Conservation (phyloP, 345 rosid genomes). For the Aquilaria malaccensis region DNA sequence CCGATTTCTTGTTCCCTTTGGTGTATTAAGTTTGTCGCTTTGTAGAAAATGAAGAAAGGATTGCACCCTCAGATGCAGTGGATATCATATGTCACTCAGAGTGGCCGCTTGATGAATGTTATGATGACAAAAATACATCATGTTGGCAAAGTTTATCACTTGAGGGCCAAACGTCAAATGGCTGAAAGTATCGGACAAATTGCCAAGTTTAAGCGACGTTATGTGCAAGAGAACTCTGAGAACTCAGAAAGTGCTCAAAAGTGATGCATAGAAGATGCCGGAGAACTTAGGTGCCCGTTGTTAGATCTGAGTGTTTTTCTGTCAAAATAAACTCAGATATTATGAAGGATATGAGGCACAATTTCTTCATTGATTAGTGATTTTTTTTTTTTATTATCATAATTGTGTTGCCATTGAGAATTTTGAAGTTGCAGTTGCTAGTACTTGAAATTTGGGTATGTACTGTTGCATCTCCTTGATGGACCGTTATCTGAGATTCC, state of each 20-base stretch:
- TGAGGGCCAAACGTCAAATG: conserved; percentile 83
- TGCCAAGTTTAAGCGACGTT: conserved; percentile 79
- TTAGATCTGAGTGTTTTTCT: neutral
- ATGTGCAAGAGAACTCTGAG: conserved; percentile 47
- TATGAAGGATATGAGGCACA: neutral
- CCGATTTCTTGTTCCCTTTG: neutral
- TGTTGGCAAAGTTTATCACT: conserved; percentile 79
- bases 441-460: too few relatives aligned
- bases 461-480: too few relatives aligned
- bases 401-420: too few relatives aligned
- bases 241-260: conserved; percentile 22
- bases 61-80: conserved; percentile 94
- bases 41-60: conserved; percentile 76
- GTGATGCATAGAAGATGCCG: conserved; percentile 3
- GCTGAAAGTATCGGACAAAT: conserved; percentile 81
- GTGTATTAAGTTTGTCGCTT: conserved; percentile 6
- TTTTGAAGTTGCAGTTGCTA: too few relatives aligned
- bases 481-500: too few relatives aligned
- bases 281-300: conserved; percentile 1
- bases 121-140: conserved; percentile 88
- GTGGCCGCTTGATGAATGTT: conserved; percentile 80
- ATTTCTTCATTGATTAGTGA: too few relatives aligned
- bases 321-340: conserved; percentile 6
- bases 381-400: too few relatives aligned
- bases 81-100: conserved; percentile 88